Conservation (phyloP, 495 filamentous ascomycete genomes). For the Diplogelasinospora grovesii region DNA sequence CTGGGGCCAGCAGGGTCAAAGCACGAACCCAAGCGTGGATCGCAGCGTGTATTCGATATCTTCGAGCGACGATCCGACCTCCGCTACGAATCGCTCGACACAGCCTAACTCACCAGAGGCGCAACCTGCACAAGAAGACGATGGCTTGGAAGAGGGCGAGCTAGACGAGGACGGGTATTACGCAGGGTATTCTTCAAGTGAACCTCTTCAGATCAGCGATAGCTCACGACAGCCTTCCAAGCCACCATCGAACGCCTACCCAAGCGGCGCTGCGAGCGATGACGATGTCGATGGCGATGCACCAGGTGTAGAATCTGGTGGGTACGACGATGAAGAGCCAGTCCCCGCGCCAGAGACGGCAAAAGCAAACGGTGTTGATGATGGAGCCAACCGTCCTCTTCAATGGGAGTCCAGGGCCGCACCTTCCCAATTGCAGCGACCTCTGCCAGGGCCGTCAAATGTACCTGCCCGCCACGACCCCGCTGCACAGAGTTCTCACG, state of each 20-base stretch:
- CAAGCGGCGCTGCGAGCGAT: constrained; percentile 15
- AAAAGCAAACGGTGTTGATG: background rate
- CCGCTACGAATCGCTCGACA: no score
- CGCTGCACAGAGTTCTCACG: no score
- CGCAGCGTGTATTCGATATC: no score
- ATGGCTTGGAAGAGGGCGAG: constrained; percentile 68
- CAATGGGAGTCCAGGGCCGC: no score
- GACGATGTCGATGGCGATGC: constrained; percentile 19
- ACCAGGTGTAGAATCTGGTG: constrained; percentile 25
- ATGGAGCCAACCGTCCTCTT: no score
- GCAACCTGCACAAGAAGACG: constrained; percentile 9
- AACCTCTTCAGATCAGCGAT: constrained; percentile 10
- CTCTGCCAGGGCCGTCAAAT: no score
- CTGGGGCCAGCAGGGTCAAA: no score
- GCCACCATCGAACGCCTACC: background rate
- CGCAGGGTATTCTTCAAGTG: constrained; percentile 36
- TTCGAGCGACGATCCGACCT: no score
- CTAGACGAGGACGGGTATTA: constrained; percentile 60
- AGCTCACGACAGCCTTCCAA: constrained; percentile 1
- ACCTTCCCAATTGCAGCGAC: no score
- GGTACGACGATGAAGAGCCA: constrained; percentile 25
- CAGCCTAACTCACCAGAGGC: constrained; percentile 8
- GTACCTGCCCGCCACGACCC: no score
- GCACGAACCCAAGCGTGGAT: no score
- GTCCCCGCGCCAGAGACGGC: no score